Percentiles rank a stretch among this genome's conserved stretches.
These are phyloP conservation scores for Lyophyllum semitale DNA, from an alignment of 768 basidiomycete species.

Conservation along the genomic window DNA sequence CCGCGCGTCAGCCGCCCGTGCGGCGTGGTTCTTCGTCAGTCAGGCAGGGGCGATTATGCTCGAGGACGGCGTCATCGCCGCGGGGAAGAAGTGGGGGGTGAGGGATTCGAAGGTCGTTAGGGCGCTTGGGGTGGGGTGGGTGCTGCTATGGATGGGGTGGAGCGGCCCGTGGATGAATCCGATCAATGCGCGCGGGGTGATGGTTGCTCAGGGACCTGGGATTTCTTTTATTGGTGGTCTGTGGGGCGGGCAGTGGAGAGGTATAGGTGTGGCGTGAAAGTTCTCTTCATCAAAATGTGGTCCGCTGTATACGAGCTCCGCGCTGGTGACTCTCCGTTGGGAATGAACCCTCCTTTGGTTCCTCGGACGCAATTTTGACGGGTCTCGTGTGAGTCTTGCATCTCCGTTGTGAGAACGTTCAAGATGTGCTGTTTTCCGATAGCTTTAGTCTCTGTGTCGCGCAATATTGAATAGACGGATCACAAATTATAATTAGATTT, in stretches of 20 bases:
- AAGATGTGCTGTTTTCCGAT: too few species aligned
- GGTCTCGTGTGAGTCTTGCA: too few species aligned
- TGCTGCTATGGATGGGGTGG: not conserved
- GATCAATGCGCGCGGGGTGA: not conserved
- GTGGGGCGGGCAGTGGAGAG: not conserved
- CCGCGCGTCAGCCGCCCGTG: not conserved
- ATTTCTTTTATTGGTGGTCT: not conserved
- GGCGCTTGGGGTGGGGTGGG: not conserved
- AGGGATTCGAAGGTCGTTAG: not conserved
- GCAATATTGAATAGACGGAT: too few species aligned
- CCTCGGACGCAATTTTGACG: too few species aligned
- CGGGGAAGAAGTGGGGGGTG: not conserved
- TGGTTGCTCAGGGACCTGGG: not conserved
- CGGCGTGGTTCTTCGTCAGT: not conserved
- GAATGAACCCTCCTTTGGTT: too few species aligned
- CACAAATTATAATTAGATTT: too few species aligned
- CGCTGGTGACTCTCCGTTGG: too few species aligned
- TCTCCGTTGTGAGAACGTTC: too few species aligned
- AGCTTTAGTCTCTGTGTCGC: too few species aligned
- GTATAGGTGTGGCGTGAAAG: too few species aligned
- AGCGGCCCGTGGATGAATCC: not conserved
- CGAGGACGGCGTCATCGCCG: not conserved
- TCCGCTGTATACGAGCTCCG: too few species aligned
- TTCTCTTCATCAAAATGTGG: too few species aligned
- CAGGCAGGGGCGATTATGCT: not conserved